Base-by-base conservation (phyloP, 768 basidiomycete genomes). In the Suillus hirtellus region DNA sequence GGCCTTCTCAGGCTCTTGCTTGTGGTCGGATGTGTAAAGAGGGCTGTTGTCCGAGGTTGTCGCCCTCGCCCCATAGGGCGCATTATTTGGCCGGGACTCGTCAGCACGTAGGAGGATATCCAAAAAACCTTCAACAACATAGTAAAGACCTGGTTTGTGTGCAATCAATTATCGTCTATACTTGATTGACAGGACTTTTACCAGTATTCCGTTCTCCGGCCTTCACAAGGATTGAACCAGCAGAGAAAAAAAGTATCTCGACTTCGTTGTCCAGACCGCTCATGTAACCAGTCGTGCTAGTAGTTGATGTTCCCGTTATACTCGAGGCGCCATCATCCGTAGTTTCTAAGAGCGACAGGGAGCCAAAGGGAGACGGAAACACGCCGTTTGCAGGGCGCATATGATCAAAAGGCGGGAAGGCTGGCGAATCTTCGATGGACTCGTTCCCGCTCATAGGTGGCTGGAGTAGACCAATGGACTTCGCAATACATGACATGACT, bases 401-500 rank as follows among this genome's bases (percentile, higher is more conserved):
- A 60, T 66, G 72, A 64, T 77, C 84, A 69, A 71, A 75, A 2
- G 89, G 83, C 2, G 79, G 79, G 55, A 88, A 78, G 10, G 81
- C 81, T 47, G 92, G 90, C 0, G 90, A 90, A 2, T 84, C 82
- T 65, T 89, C 88, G 2, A 83, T 75, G 2, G 89, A 90, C 43
- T 86, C 87, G 53, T 78, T 80, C 47, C 84, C 87, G 61, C 88
- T 90, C 21, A 92, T 75, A 3, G 94, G 88, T 4, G 95, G 92
- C 66, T 97, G 96, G 27, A 93, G 78, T 14, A 99, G 82, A 4
- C 97, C 97, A 63, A 99, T 99, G 2, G 95, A 96, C 74, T 96
- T 96, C 1, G 96, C 95, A 64, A 99, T 96, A 74, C 94, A 96
- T 1, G 92, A 90, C 94, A 99, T 95, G 38, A 99, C 96, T 68